Evolutionary conservation across 208 protist species (phyloP), one percentile per base, ranked within the genome.

Genomic region (Giardia duodenalis): DNA sequence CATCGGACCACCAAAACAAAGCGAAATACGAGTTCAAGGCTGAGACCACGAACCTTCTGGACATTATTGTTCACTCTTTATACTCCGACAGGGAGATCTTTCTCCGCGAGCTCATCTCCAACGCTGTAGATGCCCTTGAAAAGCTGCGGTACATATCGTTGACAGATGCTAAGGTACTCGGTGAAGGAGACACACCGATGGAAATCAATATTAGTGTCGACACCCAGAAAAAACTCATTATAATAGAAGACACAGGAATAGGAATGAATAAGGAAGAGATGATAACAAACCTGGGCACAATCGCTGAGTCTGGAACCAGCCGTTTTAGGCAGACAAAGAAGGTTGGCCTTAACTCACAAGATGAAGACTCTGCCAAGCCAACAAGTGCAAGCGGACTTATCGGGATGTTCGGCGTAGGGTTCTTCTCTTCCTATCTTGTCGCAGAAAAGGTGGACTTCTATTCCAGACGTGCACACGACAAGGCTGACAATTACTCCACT

Each of bases 71-170:
- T 92, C 97, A 99, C 95, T 98, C 97, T 42, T 96, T 99, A 47
- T 99, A 99, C 96, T 98, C 97, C 3, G 99, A 99, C 95, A 98
- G 97, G 87, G 97, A 99, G 86, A 98, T 99, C 93, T 99, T 99
- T 94, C 94, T 99, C 4, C 97, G 99, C 88, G 99, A 99, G 96
- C 95, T 99, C 67, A 99, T 99, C 93, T 99, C 98, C 42, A 99
- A 99, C 95, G 98, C 97, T 4, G 98, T 97, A 87, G 98, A 99
- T 93, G 98, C 98, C 1, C 95, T 99, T 0, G 98, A 99, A 95
- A 99, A 99, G 96, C 98, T 99, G 92, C 96, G 98, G 86, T 97
- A 99, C 95, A 92, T 98, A 42, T 96, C 98, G 92, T 95, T 99
- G 10, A 99, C 97, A 0, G 94, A 98, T 46, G 95, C 95, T 4